Conservation (phyloP, 768 basidiomycete species). For the Galerina sulciceps region DNA sequence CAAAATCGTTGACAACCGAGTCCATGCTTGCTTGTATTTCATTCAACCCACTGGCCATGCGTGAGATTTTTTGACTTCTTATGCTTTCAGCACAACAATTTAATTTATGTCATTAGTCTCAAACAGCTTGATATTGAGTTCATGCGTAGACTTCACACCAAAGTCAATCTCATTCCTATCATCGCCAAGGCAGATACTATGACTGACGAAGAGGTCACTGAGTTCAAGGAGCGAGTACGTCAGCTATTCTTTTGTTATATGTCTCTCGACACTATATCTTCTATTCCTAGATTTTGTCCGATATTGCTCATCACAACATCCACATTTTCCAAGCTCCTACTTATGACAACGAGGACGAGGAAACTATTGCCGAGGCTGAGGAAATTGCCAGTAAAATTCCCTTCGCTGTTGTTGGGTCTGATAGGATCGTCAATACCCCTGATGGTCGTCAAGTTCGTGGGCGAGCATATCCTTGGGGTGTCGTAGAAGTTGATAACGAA, state of each 20-base stretch:
- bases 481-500: constrained; percentile 99
- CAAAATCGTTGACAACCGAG: constrained; percentile 95
- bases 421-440: constrained; percentile 76
- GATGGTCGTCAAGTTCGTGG: constrained; percentile 95
- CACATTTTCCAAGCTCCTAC: constrained; percentile 98
- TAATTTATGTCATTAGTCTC: constrained; percentile 53
- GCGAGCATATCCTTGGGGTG: constrained; percentile 97
- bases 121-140: constrained; percentile 99
- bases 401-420: constrained; percentile 97
- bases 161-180: constrained; percentile 97
- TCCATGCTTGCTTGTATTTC: constrained; percentile 99
- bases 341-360: constrained; percentile 98
- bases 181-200: constrained; percentile 98
- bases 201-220: constrained; percentile 92
- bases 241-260: neutral
- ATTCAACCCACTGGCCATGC: constrained; percentile 98
- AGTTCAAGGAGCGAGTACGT: constrained; percentile 91
- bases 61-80: constrained; percentile 54
- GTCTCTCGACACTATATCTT: constrained; percentile 6
- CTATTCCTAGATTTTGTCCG: constrained; percentile 74
- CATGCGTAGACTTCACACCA: constrained; percentile 96
- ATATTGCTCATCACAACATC: constrained; percentile 95
- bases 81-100: neutral
- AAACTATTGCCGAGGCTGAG: constrained; percentile 95
- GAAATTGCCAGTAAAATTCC: constrained; percentile 99